A percentile compares a stretch with the other conserved stretches of the same genome.
Evolutionary conservation across 2,329 filamentous ascomycete species (phyloP).

Genomic region (Fusarium mangiferae): DNA sequence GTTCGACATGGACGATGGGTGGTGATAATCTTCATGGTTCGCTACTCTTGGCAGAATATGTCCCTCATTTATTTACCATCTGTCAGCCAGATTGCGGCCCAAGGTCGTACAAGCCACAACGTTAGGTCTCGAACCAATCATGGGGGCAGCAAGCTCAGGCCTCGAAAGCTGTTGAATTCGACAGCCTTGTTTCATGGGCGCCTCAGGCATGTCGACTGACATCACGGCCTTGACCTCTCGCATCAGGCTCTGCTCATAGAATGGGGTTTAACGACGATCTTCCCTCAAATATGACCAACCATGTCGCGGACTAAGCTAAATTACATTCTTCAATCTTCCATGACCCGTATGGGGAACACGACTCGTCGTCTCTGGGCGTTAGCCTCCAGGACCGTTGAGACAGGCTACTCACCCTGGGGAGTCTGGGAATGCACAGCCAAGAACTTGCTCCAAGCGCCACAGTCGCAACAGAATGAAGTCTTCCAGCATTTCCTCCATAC

Average conservation of each 20-base stretch:
- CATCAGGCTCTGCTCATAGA: background rate
- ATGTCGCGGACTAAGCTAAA: background rate
- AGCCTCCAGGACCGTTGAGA: background rate
- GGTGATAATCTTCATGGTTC: fast-evolving
- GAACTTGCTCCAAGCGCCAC: background rate
- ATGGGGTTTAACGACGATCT: background rate
- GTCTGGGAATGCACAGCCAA: background rate
- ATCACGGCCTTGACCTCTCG: fast-evolving
- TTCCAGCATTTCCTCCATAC: background rate
- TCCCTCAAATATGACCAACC: too few species aligned
- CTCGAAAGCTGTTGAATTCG: background rate
- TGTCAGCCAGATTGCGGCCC: background rate
- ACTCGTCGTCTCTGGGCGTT: fast-evolving
- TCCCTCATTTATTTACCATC: background rate
- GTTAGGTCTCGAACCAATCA: background rate
- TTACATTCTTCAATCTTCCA: background rate
- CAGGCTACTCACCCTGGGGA: background rate
- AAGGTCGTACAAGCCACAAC: background rate
- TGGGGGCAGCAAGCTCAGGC: too few species aligned
- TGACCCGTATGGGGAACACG: fast-evolving
- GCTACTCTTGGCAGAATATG: background rate
- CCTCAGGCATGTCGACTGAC: background rate
- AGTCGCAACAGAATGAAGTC: background rate
- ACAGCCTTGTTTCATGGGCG: background rate
- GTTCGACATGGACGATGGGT: background rate